phyloP scores from a whole-genome alignment of 129 eudicot genomes.

The Chrysanthemum seticuspe region DNA sequence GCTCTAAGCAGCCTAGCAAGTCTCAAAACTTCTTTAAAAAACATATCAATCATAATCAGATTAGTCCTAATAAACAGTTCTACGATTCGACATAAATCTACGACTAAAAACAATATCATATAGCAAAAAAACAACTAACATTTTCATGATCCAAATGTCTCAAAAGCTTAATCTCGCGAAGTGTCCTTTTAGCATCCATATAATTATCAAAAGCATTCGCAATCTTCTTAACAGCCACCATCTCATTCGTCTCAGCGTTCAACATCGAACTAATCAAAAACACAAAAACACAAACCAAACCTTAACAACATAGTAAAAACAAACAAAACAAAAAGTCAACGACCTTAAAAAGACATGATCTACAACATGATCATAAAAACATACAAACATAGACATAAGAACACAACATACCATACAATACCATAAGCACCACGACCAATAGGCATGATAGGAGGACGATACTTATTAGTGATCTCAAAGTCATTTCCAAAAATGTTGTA shows the following conservation, averaged over 20 bases:
- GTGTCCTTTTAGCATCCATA: constrained; percentile 91
- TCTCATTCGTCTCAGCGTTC: constrained; percentile 83
- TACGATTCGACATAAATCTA: constrained; percentile 10
- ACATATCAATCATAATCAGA: too few species aligned
- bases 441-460: constrained; percentile 88
- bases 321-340: constrained; percentile 23
- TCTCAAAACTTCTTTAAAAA: too few species aligned
- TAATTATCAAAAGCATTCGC: constrained; percentile 87
- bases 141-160: constrained; percentile 91
- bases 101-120: constrained; percentile 1
- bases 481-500: constrained; percentile 68
- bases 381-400: not conserved
- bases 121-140: constrained; percentile 34
- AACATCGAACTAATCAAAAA: constrained; percentile 55
- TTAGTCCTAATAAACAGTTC: too few species aligned
- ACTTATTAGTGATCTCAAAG: constrained; percentile 74
- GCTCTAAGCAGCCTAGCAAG: too few species aligned
- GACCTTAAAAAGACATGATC: constrained; percentile 6
- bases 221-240: constrained; percentile 91
- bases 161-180: constrained; percentile 87
- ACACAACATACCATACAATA: constrained; percentile 64
- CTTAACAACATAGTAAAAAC: constrained; percentile 2
- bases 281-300: constrained; percentile 6
- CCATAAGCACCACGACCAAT: constrained; percentile 98
- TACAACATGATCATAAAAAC: too few species aligned